Conservation (phyloP, 495 filamentous ascomycete species). For the Aspergillus conjunctus region DNA sequence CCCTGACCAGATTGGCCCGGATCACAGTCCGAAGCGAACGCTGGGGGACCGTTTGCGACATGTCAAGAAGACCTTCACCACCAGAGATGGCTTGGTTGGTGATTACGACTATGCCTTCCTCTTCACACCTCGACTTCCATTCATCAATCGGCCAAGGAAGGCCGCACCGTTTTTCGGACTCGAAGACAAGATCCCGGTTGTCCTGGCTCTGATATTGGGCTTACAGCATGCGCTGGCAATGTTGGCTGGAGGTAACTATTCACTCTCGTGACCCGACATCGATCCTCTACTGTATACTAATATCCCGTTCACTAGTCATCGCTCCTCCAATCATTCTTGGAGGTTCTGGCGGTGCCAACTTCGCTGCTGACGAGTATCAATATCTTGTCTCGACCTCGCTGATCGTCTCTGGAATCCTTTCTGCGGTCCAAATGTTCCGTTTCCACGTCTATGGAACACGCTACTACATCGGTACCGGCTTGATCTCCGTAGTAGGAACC, state of each 20-base stretch:
- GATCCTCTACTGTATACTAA: not conserved
- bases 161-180: constrained; percentile 86
- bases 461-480: constrained; percentile 84
- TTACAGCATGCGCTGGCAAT: constrained; percentile 71
- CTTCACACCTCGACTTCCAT: constrained; percentile 80
- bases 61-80: constrained; percentile 48
- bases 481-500: constrained; percentile 81
- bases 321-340: constrained; percentile 79
- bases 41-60: constrained; percentile 39
- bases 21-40: constrained; percentile 43
- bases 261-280: not conserved
- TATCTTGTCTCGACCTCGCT: constrained; percentile 90
- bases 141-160: constrained; percentile 65
- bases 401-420: constrained; percentile 82
- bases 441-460: constrained; percentile 78
- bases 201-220: constrained; percentile 72
- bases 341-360: constrained; percentile 64
- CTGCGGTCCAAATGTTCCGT: constrained; percentile 79
- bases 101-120: constrained; percentile 83
- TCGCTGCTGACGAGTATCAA: constrained; percentile 60
- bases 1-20: constrained; percentile 55
- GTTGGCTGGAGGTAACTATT: constrained; percentile 57
- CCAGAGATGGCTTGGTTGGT: constrained; percentile 69
- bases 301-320: constrained; percentile 52
- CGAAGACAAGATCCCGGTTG: constrained; percentile 77